Percentiles rank a stretch among this genome's conserved stretches.
These are phyloP conservation scores for Smittium culicis DNA, from an alignment of 371 early-diverging fungal species.

Conservation along the genomic window DNA sequence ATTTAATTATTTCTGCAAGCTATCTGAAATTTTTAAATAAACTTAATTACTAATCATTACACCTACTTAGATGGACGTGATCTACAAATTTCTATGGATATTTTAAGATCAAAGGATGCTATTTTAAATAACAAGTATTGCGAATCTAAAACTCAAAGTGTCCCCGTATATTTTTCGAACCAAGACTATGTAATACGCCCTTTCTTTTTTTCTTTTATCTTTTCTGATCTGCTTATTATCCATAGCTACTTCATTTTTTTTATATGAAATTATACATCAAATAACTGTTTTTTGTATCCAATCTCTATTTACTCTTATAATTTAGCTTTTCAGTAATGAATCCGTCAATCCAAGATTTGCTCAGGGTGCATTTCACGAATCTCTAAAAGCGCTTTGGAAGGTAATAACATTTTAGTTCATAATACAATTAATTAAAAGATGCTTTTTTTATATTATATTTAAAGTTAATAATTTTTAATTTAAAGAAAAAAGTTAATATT, in stretches of 20 bases:
- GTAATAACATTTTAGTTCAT: slow-evolving; percentile 15
- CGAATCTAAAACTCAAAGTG: slow-evolving; percentile 31
- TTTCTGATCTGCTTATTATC: too few relatives aligned
- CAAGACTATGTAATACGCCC: slow-evolving; percentile 38
- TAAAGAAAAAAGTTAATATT: too few relatives aligned
- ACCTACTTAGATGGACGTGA: slow-evolving; percentile 44
- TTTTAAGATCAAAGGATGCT: slow-evolving; percentile 50
- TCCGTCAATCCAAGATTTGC: slow-evolving; percentile 59
- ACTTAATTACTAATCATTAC: background rate
- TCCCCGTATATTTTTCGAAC: slow-evolving; percentile 71
- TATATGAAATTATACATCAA: too few relatives aligned
- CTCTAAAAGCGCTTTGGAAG: slow-evolving; percentile 46
- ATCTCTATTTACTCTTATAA: too few relatives aligned
- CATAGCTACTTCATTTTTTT: too few relatives aligned
- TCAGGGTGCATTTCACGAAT: slow-evolving; percentile 62
- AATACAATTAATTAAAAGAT: background rate
- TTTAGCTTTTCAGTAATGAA: slow-evolving; percentile 62
- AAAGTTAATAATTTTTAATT: background rate
- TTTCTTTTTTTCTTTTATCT: slow-evolving; percentile 5
- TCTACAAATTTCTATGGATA: slow-evolving; percentile 62
- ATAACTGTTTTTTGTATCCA: too few relatives aligned
- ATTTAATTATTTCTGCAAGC: background rate
- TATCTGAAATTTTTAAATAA: background rate
- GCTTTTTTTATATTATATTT: background rate
- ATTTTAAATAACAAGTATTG: slow-evolving; percentile 39